Evolutionary conservation across 345 rosid genomes (phyloP), one percentile per base, ranked within the genome.

Genomic region (Arabis alpina): DNA sequence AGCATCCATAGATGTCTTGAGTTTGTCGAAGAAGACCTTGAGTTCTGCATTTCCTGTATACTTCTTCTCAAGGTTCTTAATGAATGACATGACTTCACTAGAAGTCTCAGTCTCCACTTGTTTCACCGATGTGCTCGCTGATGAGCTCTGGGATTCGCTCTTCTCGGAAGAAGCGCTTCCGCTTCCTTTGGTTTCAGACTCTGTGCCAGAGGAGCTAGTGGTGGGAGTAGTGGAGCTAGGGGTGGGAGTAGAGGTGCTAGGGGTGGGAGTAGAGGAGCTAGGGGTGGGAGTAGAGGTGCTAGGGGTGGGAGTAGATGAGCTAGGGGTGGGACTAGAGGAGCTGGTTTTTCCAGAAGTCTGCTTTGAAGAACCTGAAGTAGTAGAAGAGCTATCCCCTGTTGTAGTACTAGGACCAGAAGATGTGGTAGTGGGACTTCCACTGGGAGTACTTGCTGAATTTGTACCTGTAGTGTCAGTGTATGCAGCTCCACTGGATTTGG

Each of bases 61-160:
- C 59, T 68, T 75, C 74, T 75, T 61, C 70, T 75, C 79, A 12
- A 75, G 70, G 2, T 14, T 27, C 0, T 64, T 25, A 16, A 75
- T 67, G 36, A 75, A 75, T 11, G 64, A 30, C 74, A 54, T 75
- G 1, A 68, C 52, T 61, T 75, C 74, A 10, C 54, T 9, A 0
- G 73, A 43, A 36, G 74, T 75, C 11, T 68, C 34, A 10, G 9
- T 68, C 56, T 75, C 79, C 12, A 75, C 47, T 39, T 54, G 49
- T 47, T 68, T 61, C 27, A 54, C 51, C 23, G 68, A 27, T 39
- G 73, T 30, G 5, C 37, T 62, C 3, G 55, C 23, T 47, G 68
- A 28, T 39, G 68, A 16, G 30, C n/a, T 59, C 3, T 13, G 58
- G 28, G 58, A 2, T 25, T 59, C 50, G 41, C 30, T 36, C 8